These are phyloP conservation scores for Fusarium xylarioides DNA, from an alignment of 2,329 filamentous ascomycete genomes.

Conservation along the genomic window DNA sequence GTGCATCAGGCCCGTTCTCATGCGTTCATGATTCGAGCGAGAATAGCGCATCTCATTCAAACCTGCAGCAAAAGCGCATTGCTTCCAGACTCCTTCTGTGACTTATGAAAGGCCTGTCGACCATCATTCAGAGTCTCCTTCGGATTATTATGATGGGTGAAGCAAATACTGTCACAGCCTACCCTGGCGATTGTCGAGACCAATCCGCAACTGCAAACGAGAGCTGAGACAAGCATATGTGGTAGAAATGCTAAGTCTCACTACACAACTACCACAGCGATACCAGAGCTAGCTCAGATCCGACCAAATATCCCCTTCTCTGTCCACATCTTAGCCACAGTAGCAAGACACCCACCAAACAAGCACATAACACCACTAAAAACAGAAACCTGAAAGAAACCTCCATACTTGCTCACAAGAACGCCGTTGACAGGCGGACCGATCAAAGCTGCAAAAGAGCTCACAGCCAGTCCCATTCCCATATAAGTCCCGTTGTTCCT, in stretches of 20 bases:
- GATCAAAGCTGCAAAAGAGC: conserved; percentile 56
- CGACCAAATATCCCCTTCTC: conserved; percentile 8
- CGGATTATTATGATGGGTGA: background rate
- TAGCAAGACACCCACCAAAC: conserved; percentile 26
- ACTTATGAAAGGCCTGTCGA: background rate
- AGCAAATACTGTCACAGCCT: rapidly evolving
- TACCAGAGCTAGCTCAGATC: background rate
- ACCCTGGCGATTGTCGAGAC: background rate
- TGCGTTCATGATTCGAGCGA: rapidly evolving
- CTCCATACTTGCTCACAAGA: conserved; percentile 50
- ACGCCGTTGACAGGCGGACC: conserved; percentile 49
- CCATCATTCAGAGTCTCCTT: no score
- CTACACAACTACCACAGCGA: background rate
- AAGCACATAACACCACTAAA: conserved; percentile 37
- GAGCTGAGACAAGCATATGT: background rate
- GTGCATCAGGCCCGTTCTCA: background rate
- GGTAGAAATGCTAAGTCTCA: rapidly evolving
- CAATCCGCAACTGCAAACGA: rapidly evolving
- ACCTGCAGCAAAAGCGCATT: no score
- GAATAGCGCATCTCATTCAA: no score
- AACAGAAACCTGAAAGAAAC: conserved; percentile 39
- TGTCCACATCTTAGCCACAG: conserved; percentile 17
- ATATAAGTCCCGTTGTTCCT: conserved; percentile 61
- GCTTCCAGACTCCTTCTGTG: background rate
- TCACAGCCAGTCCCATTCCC: conserved; percentile 58